phyloP scores from a whole-genome alignment of 2,329 filamentous ascomycete genomes.

The Talaromyces verruculosus region DNA sequence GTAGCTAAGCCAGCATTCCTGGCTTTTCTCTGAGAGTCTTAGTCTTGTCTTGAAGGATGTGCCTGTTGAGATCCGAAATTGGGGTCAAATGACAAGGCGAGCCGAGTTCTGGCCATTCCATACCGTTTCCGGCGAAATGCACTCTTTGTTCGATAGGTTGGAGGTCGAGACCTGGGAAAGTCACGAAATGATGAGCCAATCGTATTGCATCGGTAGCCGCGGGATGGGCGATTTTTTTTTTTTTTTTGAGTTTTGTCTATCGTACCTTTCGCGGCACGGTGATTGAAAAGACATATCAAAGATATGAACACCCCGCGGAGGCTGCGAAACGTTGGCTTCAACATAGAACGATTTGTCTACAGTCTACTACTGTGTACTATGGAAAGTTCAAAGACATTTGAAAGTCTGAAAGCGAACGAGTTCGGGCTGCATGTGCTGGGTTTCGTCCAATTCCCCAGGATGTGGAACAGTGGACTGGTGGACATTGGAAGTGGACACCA shows the following conservation, averaged over 20 bases:
- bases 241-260: slow-evolving; percentile 5
- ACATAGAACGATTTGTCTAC: not conserved
- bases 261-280: not conserved
- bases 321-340: not conserved
- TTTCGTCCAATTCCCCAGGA: slow-evolving; percentile 8
- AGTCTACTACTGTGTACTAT: not conserved
- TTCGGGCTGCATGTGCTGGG: slow-evolving; percentile 7
- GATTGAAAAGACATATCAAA: not conserved
- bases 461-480: not conserved
- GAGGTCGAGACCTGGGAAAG: slow-evolving; percentile 1
- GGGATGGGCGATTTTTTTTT: slow-evolving; percentile 3
- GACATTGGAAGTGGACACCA: no score
- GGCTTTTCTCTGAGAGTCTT: not conserved
- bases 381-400: not conserved
- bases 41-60: not conserved
- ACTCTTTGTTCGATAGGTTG: not conserved
- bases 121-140: slow-evolving; percentile 6
- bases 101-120: slow-evolving; percentile 5
- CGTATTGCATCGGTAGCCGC: slow-evolving; percentile 16
- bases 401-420: not conserved
- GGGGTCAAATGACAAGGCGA: not conserved
- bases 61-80: slow-evolving; percentile 9
- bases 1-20: slow-evolving; percentile 6
- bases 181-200: slow-evolving; percentile 15
- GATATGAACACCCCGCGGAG: not conserved